Conservation (phyloP, 1,139 yeast species). For the Kluyveromyces sp. region DNA sequence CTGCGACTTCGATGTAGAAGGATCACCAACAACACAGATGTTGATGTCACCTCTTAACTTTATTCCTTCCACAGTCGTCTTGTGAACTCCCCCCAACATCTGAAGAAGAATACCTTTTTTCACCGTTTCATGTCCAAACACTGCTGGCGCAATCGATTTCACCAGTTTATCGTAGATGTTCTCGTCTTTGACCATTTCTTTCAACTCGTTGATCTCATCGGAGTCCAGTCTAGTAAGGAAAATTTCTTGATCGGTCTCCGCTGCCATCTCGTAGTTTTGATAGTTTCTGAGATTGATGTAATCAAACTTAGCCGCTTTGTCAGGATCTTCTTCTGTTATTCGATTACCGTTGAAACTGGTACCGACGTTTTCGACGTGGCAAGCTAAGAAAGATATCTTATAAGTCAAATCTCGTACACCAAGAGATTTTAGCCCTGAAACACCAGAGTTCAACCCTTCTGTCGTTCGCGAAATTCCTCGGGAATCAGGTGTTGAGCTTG, state of each 20-base stretch:
- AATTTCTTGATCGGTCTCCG: constrained; percentile 61
- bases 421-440: constrained; percentile 73
- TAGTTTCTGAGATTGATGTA: constrained; percentile 27
- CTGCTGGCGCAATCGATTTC: constrained; percentile 91
- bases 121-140: constrained; percentile 90
- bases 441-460: constrained; percentile 78
- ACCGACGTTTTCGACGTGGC: constrained; percentile 55
- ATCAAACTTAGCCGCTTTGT: constrained; percentile 18
- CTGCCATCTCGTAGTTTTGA: constrained; percentile 18
- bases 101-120: constrained; percentile 89
- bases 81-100: constrained; percentile 93
- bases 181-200: constrained; percentile 86
- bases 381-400: constrained; percentile 83
- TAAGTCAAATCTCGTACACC: constrained; percentile 95
- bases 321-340: constrained; percentile 23
- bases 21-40: constrained; percentile 96
- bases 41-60: constrained; percentile 95
- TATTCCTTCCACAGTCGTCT: constrained; percentile 88
- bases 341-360: constrained; percentile 25
- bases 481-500: constrained; percentile 69
- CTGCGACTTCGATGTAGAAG: constrained; percentile 96
- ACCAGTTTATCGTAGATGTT: constrained; percentile 82
- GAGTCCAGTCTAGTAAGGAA: constrained; percentile 74
- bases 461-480: constrained; percentile 50
- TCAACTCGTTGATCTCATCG: constrained; percentile 77